phyloP scores from a whole-genome alignment of 164 flowering plant species.

The Dillenia turbinata region DNA sequence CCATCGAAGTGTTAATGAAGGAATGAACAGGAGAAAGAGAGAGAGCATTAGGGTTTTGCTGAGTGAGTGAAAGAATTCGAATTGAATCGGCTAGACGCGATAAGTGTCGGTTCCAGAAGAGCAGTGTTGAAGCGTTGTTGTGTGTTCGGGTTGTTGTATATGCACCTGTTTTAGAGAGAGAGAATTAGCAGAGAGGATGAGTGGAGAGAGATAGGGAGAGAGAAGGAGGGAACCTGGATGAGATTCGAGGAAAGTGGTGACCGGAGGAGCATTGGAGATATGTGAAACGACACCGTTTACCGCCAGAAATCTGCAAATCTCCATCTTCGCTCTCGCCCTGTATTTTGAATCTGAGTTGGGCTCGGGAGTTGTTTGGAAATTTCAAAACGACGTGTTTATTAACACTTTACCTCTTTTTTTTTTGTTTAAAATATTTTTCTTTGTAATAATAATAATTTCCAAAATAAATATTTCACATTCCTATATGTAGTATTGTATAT shows the following conservation, averaged over 20 bases:
- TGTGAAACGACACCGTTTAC: constrained; percentile 50
- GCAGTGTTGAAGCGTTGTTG: constrained; percentile 33
- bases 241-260: constrained; percentile 55
- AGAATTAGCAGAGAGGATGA: background rate
- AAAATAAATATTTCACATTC: too few relatives aligned
- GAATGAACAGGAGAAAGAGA: constrained; percentile 5
- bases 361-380: too few relatives aligned
- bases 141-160: constrained; percentile 87
- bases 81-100: constrained; percentile 53
- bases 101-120: constrained; percentile 82
- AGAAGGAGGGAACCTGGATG: constrained; percentile 38
- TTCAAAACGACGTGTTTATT: too few relatives aligned
- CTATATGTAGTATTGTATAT: too few relatives aligned
- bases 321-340: background rate
- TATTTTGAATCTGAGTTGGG: background rate
- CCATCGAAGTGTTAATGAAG: constrained; percentile 46
- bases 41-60: constrained; percentile 29
- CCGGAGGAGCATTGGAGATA: constrained; percentile 38
- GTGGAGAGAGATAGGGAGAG: background rate
- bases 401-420: too few relatives aligned
- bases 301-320: constrained; percentile 36
- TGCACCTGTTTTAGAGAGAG: constrained; percentile 47
- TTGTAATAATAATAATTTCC: too few relatives aligned
- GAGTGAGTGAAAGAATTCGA: constrained; percentile 24
- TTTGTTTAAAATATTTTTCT: too few relatives aligned